A percentile compares a stretch with the other conserved stretches of the same genome.
Evolutionary conservation across 2,329 filamentous ascomycete genomes (phyloP).

Genomic region (Fusarium sp.): DNA sequence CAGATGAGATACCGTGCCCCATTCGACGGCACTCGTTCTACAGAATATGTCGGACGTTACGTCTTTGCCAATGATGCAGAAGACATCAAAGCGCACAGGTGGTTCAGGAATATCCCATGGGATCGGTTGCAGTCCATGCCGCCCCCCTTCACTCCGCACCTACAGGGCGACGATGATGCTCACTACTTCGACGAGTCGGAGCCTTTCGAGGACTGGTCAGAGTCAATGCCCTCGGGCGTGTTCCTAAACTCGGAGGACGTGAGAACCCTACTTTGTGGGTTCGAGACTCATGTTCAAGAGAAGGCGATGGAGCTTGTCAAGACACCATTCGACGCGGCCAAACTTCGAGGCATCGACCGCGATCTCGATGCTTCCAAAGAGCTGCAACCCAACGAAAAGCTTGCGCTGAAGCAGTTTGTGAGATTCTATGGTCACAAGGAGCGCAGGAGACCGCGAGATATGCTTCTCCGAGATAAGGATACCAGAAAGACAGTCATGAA

Average conservation of each 20-base stretch:
- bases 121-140: constrained; percentile 75
- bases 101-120: constrained; percentile 87
- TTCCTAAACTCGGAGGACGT: constrained; percentile 49
- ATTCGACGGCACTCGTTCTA: constrained; percentile 33
- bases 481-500: constrained; percentile 78
- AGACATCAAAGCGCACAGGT: constrained; percentile 90
- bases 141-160: constrained; percentile 84
- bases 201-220: constrained; percentile 73
- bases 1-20: constrained; percentile 69
- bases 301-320: constrained; percentile 60
- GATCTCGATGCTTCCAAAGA: constrained; percentile 58
- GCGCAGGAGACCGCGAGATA: constrained; percentile 85
- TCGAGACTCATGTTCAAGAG: constrained; percentile 56
- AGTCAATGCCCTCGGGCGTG: constrained; percentile 56
- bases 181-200: constrained; percentile 92
- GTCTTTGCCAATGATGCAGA: constrained; percentile 88
- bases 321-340: constrained; percentile 61
- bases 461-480: constrained; percentile 79
- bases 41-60: constrained; percentile 61
- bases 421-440: constrained; percentile 70
- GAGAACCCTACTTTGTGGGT: constrained; percentile 50
- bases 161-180: constrained; percentile 77
- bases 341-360: constrained; percentile 62
- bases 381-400: constrained; percentile 53
- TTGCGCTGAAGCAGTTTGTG: constrained; percentile 63